These are phyloP conservation scores for Pyropia yezoensis DNA, from an alignment of 23 red algal genomes.

Conservation along the genomic window DNA sequence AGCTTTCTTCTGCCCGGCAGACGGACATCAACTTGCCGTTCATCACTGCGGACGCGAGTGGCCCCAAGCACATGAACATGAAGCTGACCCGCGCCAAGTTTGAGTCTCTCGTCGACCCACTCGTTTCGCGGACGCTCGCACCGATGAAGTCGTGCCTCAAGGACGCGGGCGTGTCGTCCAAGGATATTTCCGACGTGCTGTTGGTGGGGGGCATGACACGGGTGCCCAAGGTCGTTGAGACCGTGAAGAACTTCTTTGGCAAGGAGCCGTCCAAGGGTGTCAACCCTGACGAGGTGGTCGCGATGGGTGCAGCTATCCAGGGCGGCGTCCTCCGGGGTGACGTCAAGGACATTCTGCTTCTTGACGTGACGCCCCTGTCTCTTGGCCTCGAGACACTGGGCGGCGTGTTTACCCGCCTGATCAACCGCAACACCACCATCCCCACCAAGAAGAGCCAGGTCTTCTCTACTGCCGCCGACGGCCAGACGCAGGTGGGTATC, in stretches of 20 bases:
- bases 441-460: conserved; percentile 56
- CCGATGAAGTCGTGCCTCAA: conserved; percentile 97
- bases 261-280: conserved; percentile 91
- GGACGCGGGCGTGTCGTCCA: conserved; percentile 70
- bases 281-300: conserved; percentile 98
- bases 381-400: conserved; percentile 68
- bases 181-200: conserved; percentile 88
- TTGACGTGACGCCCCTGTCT: conserved; percentile 65
- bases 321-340: conserved; percentile 90
- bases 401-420: conserved; percentile 55
- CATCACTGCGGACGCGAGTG: conserved; percentile 92
- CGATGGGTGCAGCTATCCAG: conserved; percentile 98
- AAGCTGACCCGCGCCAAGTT: conserved; percentile 96
- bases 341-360: conserved; percentile 59
- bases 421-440: conserved; percentile 58
- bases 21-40: conserved; percentile 99
- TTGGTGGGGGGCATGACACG: conserved; percentile 98
- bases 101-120: conserved; percentile 81
- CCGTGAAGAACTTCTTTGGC: conserved; percentile 92
- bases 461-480: conserved; percentile 51
- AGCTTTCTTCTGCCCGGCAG: conserved; percentile 89
- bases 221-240: conserved; percentile 70
- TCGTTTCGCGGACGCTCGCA: conserved; percentile 80
- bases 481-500: conserved; percentile 67
- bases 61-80: conserved; percentile 98